Evolutionary conservation across 2,329 filamentous ascomycete genomes (phyloP), one percentile per base, ranked within the genome.

Genomic region (Aspergillus terreus): DNA sequence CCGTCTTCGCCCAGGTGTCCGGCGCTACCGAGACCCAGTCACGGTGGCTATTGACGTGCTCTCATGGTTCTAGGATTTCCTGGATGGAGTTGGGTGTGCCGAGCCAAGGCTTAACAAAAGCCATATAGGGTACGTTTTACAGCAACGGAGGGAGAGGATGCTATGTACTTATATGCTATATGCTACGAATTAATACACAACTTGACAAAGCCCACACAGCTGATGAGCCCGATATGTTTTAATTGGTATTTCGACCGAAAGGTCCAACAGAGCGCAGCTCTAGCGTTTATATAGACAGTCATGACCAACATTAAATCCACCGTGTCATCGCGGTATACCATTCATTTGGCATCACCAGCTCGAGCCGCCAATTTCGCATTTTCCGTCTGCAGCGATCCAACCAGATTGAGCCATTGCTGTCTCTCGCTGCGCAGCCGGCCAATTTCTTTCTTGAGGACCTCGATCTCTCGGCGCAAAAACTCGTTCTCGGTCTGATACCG

Each of bases 381-480:
- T 70, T 84, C 80, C 41, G 68, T 72, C 67, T 85, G 81, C 64
- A 85, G 59, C 35, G 78, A 77, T 27, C 75, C 76, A 53, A 84
- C 72, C 63, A 82, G 75, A 60, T 67, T 65, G 46, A 77, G 66
- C 59, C 81, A 70, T 49, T 80, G 61, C 50, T 72, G 70, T 47
- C 80, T 76, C 65, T 83, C 80, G 38, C 68, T 58, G 51, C 78
- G 73, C 43, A 79, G 59, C 23, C 74, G 63, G 17, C 77, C 74
- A 10, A 76, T 70, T 59, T 79, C 81, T 44, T 75, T 70, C 53
- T 76, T 75, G 25, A 79, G 61, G 12, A 72, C 65, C 1, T 70
- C 66, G 7, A 82, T 62, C 50, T 78, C 76, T 35, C 73, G 72
- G 54, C 75, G 75, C 50, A 82, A 71, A 21, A 65, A 66, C 50